Base-by-base conservation (phyloP, 2,329 filamentous ascomycete species). In the Verticillium isaacii region DNA sequence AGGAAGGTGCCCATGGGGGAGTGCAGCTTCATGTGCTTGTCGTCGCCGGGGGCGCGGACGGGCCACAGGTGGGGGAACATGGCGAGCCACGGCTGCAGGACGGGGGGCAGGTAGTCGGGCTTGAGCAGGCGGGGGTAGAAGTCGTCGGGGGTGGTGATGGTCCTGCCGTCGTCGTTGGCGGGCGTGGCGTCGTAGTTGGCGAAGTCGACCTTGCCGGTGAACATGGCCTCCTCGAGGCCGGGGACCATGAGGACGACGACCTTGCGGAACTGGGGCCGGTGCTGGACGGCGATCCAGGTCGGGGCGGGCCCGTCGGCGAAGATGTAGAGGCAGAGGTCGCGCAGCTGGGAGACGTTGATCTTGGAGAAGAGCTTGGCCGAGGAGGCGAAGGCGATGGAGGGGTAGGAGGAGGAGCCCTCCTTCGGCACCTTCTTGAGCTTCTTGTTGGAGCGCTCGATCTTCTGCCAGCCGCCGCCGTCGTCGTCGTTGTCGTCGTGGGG, bases 51-150 rank as follows among this genome's bases (percentile, higher is more conserved):
- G 0, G 92, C 90, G 72, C 87, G 90, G 62, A 97, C 86, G 11
- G 93, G 94, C 93, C 95, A 97, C 45, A 97, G 78, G 69, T 95
- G 89, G 9, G 88, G 82, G 67, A 99, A 98, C 72, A 97, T 91
- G 63, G 91, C 86, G 50, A 90, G 87, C 62, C 97, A 85, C 1
- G 88, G 86, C 70, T 86, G 80, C 41, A 92, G 69, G 12, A 82
- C 78, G 23, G 78, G 72, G 1, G 86, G 80, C 25, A 89, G 73
- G 29, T 75, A 74, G 2, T 84, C 81, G 61, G 77, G 77, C 41
- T 78, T 76, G 32, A 90, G 76, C 19, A 75, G 68, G 19, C 80
- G 80, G 1, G 85, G 87, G 68, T 85, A 85, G 71, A 84, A 88
- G 68, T 86, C 82, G 67, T 89, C 85, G 1, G 84, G 83, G 2